Base-by-base conservation (phyloP, 345 rosid genomes). In the Laguncularia racemosa region DNA sequence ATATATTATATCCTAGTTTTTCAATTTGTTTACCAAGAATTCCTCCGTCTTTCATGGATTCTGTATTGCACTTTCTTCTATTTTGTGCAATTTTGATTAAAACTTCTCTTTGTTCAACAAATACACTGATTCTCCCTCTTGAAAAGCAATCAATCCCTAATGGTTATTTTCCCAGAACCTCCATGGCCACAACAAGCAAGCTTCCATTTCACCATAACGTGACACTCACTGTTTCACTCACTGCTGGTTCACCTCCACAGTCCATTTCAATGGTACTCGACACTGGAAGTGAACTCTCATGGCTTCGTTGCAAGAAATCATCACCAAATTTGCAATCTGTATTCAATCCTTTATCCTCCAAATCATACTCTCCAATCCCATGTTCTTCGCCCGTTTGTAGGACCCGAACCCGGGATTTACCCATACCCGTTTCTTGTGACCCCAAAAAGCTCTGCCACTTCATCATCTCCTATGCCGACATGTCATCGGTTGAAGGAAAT, bases 241-340 rank as follows among this genome's bases (percentile, higher is more conserved):
- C 91, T 19, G 89, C 78, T 20, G 97, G 97, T 19, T 81, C 89
- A 11, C 97, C 96, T 14, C 96, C 97, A 12, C 96, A 91, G 60
- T 83, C 81, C 67, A 84, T 87, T 52, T 74, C 97, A 62, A 77
- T 91, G 91, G 97, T 85, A 38, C 62, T 91, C 28, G 96, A 91
- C 84, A 91, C 97, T 4, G 96, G 97, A 16, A 85, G 95, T 59
- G 97, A 91, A 60, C 96, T 87, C 69, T 78, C 95, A 14, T 91
- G 97, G 97, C 82, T 91, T 20, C 85, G 77, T n/a, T 91, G 98
- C 67, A 85, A 82, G 80, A 78, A 61, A 19, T 33, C 11, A 1
- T 66, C 73, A 48, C 52, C 55, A 12, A 45, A 55, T 11, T 64
- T 65, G 60, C 81, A 82, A 60, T 9, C 49, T 12, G n/a, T 69